Evolutionary conservation across 306 rosid genomes (phyloP), one percentile per base, ranked within the genome.

Genomic region (Cotoneaster glaucophyllus): DNA sequence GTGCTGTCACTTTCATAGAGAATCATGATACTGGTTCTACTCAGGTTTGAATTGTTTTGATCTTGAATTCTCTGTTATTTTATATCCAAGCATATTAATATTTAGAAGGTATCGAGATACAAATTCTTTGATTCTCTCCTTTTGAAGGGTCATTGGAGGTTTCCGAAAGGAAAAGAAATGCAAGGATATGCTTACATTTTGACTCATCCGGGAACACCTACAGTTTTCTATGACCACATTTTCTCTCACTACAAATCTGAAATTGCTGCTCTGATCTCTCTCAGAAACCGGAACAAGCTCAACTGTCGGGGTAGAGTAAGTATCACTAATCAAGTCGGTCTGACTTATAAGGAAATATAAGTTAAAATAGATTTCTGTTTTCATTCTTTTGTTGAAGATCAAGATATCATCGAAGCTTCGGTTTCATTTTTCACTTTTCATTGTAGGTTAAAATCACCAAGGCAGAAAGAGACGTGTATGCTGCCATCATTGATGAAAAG

Each of bases 1-100:
- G 99, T 57, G 99, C 99, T 67, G 88, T 96, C 82, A 96, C 97
- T 70, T 92, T 96, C 77, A 92, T 96, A 73, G 99, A 96, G 88
- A 93, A 96, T 79, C 99, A 96, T 37, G 99, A 96, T 84, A 96
- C 99, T 72, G 98, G 98, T 73, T 96, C 99, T 48, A 96, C 99
- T 76, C 99, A 96, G 99, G 99, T 96, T 82, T 72, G 79, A 52
- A 69, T 69, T 75, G 76, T 56, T 28, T 37, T 71, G 21, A 12
- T 48, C 48, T 74, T 28, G 29, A 69, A 43, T 13, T 43, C 24
- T 39, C 15, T 70, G 48, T 52, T 9, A 9, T 31, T 28, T 28
- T 41, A 13, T 11, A 44, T 18, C 19, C n/a, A n/a, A 41, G 44
- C 5, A 7, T 58, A 41, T 18, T 59, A 17, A 50, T 50, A 50